These are phyloP conservation scores for Amanita jacksonii DNA, from an alignment of 768 basidiomycete genomes.

Conservation along the genomic window DNA sequence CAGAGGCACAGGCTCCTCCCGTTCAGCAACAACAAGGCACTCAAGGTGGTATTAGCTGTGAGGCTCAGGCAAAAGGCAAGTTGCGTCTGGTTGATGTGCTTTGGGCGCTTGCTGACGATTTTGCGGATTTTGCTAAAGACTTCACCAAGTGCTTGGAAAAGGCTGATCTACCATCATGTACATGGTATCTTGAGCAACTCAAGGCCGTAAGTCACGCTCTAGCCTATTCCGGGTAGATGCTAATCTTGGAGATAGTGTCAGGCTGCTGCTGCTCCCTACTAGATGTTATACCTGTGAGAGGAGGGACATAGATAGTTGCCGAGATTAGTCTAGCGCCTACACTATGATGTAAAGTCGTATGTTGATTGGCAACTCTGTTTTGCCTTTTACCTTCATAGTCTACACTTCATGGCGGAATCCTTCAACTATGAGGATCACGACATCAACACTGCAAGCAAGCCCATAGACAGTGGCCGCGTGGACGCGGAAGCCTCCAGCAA, in stretches of 20 bases:
- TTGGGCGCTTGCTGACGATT: slow-evolving; percentile 1
- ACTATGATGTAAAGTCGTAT: neutral
- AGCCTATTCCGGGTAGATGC: neutral
- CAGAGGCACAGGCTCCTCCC: slow-evolving; percentile 39
- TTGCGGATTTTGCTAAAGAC: slow-evolving; percentile 70
- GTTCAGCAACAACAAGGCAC: slow-evolving; percentile 34
- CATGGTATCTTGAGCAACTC: slow-evolving; percentile 82
- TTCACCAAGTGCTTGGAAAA: slow-evolving; percentile 82
- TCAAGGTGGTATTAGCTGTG: slow-evolving; percentile 45
- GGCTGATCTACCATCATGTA: slow-evolving; percentile 69
- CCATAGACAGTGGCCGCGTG: neutral
- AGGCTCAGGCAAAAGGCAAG: slow-evolving; percentile 72
- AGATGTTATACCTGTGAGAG: neutral
- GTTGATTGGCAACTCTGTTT: no score
- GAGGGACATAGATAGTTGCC: neutral
- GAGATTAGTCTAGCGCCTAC: neutral
- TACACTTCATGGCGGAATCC: no score
- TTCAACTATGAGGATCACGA: no score
- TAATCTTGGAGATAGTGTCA: slow-evolving; percentile 47
- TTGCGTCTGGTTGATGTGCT: slow-evolving; percentile 6
- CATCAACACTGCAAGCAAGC: neutral
- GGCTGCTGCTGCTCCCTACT: slow-evolving; percentile 45
- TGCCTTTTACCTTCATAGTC: no score
- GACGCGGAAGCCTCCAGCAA: neutral
- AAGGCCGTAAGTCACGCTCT: slow-evolving; percentile 57